These are phyloP conservation scores for Ophiocordyceps sinensis DNA, from an alignment of 2,329 filamentous ascomycete genomes.

Conservation along the genomic window DNA sequence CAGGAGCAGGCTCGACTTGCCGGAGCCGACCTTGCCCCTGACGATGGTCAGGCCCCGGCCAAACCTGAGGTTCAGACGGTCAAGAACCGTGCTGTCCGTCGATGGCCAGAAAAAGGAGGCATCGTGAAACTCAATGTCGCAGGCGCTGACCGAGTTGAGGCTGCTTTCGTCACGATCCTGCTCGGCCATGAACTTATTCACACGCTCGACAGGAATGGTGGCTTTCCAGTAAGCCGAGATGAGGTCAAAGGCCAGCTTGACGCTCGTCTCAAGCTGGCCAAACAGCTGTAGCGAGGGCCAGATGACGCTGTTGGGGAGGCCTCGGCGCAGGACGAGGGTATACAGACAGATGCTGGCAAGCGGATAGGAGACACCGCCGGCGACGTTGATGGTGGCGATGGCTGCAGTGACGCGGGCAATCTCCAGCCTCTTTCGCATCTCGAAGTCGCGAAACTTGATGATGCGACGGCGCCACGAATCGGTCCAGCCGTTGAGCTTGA, in stretches of 20 bases:
- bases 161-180: slow-evolving; percentile 52
- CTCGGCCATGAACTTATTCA: slow-evolving; percentile 77
- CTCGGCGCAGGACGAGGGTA: slow-evolving; percentile 52
- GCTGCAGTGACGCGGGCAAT: slow-evolving; percentile 22
- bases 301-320: slow-evolving; percentile 64
- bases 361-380: slow-evolving; percentile 62
- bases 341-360: slow-evolving; percentile 72
- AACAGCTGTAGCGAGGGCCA: slow-evolving; percentile 81
- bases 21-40: slow-evolving; percentile 44
- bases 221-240: slow-evolving; percentile 70
- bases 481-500: slow-evolving; percentile 27
- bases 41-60: slow-evolving; percentile 37
- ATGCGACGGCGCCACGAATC: slow-evolving; percentile 21
- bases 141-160: slow-evolving; percentile 15
- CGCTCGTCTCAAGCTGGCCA: slow-evolving; percentile 53
- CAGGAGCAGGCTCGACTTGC: slow-evolving; percentile 46
- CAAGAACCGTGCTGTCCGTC: slow-evolving; percentile 35
- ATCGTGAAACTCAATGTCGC: slow-evolving; percentile 38
- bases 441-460: slow-evolving; percentile 17
- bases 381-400: slow-evolving; percentile 55
- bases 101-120: slow-evolving; percentile 75
- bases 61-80: slow-evolving; percentile 30
- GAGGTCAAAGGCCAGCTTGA: slow-evolving; percentile 61
- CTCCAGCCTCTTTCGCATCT: slow-evolving; percentile 22
- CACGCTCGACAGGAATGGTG: slow-evolving; percentile 65